A percentile compares a stretch with the other conserved stretches of the same genome.
Conservation (phyloP, 2,329 filamentous ascomycete genomes). For the Alternaria rosae region DNA sequence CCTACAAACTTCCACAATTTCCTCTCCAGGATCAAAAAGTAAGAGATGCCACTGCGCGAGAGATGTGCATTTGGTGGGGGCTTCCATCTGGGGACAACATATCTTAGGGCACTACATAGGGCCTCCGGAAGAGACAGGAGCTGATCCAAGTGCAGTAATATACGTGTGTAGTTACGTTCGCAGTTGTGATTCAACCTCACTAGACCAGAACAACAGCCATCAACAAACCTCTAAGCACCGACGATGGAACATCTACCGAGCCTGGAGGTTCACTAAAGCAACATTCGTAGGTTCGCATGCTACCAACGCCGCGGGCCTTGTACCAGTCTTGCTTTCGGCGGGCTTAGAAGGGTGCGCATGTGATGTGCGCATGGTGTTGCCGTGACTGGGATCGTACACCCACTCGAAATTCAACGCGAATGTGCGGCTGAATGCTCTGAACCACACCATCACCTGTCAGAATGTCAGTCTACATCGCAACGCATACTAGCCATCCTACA, state of each 20-base stretch:
- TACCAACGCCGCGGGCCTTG: background rate
- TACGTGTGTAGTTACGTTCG: background rate
- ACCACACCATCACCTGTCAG: background rate
- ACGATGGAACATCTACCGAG: background rate
- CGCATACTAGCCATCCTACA: background rate
- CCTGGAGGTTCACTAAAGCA: background rate
- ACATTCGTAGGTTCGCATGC: background rate
- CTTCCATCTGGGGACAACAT: background rate
- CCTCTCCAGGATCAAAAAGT: background rate
- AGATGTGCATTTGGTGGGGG: background rate
- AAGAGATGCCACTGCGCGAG: background rate
- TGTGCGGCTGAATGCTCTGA: background rate
- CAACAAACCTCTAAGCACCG: background rate
- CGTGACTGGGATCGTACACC: background rate
- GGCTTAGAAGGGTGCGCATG: background rate
- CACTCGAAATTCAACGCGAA: background rate
- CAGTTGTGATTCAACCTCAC: background rate
- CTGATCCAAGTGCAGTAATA: background rate
- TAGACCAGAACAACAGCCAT: background rate
- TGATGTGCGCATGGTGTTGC: background rate
- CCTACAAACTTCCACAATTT: background rate
- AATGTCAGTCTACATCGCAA: background rate
- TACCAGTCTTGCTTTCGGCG: background rate
- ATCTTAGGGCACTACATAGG: background rate
- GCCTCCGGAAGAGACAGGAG: background rate